Evolutionary conservation across 2,329 filamentous ascomycete species (phyloP).

Genomic region (Pseudocercospora fuligena): DNA sequence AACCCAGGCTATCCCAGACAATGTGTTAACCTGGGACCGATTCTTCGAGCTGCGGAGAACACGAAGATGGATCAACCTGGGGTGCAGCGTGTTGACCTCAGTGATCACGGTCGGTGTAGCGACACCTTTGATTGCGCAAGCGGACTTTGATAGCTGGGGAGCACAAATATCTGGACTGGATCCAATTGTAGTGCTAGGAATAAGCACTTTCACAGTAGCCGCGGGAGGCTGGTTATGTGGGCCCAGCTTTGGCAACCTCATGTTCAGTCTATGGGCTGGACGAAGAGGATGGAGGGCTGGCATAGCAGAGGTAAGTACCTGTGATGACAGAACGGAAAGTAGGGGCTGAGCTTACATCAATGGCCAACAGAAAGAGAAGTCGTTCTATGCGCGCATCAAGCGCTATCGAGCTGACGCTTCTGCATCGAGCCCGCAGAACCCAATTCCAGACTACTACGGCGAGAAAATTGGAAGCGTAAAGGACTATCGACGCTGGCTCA

Average conservation of each 20-base stretch:
- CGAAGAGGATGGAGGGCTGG: slow-evolving; percentile 63
- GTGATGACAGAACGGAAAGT: background rate
- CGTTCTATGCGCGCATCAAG: slow-evolving; percentile 91
- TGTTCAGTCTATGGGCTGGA: slow-evolving; percentile 78
- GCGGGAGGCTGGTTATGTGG: slow-evolving; percentile 88
- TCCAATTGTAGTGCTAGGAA: slow-evolving; percentile 80
- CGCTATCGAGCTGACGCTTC: slow-evolving; percentile 90
- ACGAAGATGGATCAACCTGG: slow-evolving; percentile 81
- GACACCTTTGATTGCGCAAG: slow-evolving; percentile 68
- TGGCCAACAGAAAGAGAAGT: slow-evolving; percentile 77
- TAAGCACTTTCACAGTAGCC: slow-evolving; percentile 76
- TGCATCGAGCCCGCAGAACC: slow-evolving; percentile 86
- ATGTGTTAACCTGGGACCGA: slow-evolving; percentile 72
- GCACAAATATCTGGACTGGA: slow-evolving; percentile 81
- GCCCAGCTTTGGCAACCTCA: slow-evolving; percentile 76
- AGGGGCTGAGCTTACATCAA: background rate
- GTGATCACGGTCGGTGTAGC: slow-evolving; percentile 66
- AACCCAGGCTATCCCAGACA: slow-evolving; percentile 14
- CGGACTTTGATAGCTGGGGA: slow-evolving; percentile 69
- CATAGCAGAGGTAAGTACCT: slow-evolving; percentile 66
- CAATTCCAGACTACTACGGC: slow-evolving; percentile 96
- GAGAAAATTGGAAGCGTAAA: slow-evolving; percentile 95
- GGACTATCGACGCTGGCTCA: slow-evolving; percentile 93
- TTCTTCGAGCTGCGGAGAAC: slow-evolving; percentile 91
- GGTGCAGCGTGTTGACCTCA: slow-evolving; percentile 72